These are phyloP conservation scores for Grosmannia penicillata DNA, from an alignment of 2,329 filamentous ascomycete genomes.

Conservation along the genomic window DNA sequence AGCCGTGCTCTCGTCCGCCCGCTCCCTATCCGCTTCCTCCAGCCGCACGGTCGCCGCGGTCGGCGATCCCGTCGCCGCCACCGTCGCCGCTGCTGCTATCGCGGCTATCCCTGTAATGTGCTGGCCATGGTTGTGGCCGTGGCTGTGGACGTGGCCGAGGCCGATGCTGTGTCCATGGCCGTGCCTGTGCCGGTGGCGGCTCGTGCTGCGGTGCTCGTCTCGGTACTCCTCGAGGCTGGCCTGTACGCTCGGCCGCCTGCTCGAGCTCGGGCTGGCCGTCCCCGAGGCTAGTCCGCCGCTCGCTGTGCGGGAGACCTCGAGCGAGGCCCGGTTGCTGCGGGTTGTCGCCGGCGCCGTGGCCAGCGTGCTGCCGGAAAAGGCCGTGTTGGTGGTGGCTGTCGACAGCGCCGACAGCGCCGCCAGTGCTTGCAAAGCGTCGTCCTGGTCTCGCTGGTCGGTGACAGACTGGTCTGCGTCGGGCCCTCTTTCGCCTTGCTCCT, in stretches of 20 bases:
- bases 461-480: no score
- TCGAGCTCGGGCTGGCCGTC: constrained; percentile 3
- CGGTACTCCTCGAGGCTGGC: neutral
- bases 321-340: neutral
- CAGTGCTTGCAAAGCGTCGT: no score
- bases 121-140: neutral
- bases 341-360: constrained; percentile 13
- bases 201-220: neutral
- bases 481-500: no score
- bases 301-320: neutral
- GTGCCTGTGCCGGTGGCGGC: neutral
- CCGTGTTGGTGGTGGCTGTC: neutral
- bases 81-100: constrained; percentile 1
- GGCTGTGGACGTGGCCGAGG: neutral
- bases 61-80: constrained; percentile 3
- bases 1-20: neutral
- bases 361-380: constrained; percentile 5
- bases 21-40: no score
- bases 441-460: no score
- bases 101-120: neutral
- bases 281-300: neutral
- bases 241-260: constrained; percentile 5
- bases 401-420: neutral
- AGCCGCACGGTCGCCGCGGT: no score
- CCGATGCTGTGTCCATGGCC: neutral